Base-by-base conservation (phyloP, 768 basidiomycete genomes). In the Dentipellis fragilis region DNA sequence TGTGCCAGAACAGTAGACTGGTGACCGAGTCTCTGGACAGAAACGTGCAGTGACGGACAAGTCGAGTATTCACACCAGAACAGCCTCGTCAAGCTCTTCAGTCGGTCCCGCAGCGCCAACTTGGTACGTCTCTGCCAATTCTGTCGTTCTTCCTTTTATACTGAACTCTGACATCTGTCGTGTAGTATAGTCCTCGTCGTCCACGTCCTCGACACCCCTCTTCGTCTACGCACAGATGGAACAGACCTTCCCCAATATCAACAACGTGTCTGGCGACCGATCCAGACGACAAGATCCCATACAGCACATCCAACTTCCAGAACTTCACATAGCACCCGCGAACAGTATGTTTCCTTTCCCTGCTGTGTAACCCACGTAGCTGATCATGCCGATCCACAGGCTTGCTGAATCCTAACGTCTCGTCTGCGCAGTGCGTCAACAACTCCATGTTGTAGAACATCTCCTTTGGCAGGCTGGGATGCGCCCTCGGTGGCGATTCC, bases 251-350 rank as follows among this genome's bases (percentile, higher is more conserved):
- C 65, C 63, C n/a, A n/a, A n/a, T n/a, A n/a, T n/a, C 58, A 62
- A 54, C 58, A 64, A 40, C 57, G 63, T 53, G 58, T n/a, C n/a
- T n/a, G n/a, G n/a, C n/a, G n/a, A n/a, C n/a, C n/a, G n/a, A n/a
- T n/a, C n/a, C n/a, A n/a, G n/a, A n/a, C n/a, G n/a, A 68, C 23
- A 70, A 69, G 59, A 69, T 67, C 21, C 64, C 63, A 11, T 62
- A 65, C 54, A 65, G 68, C 59, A 59, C 50, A 57, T 16, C 65
- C 65, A 55, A 59, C 58, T 56, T 65, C 58, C 52, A 68, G 66
- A 57, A 65, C 65, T 57, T 64, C 65, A 54, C 65, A 64, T 51
- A 56, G 59, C 48, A 58, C 59, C 8, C 52, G 59, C 17, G 63
- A 64, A 40, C 61, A 60, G 60, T 40, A 40, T 60, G 51, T 14